A percentile compares a stretch with the other conserved stretches of the same genome.
These are phyloP conservation scores for Vitis labrusca DNA, from an alignment of 164 flowering plant genomes.

Conservation along the genomic window DNA sequence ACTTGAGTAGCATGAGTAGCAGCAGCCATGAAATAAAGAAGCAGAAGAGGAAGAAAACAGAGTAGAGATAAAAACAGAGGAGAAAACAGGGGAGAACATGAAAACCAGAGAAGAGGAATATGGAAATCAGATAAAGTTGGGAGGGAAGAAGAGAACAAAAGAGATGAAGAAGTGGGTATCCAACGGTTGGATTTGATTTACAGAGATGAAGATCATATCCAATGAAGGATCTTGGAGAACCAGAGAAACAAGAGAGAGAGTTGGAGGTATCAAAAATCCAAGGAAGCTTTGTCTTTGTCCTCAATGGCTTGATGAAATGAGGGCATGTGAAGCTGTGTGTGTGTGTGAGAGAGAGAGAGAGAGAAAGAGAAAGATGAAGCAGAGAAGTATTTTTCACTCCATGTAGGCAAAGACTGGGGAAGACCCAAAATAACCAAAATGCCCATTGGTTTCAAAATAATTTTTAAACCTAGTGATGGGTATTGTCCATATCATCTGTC, in stretches of 20 bases:
- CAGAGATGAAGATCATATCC: slow-evolving; percentile 32
- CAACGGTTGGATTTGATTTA: slow-evolving; percentile 31
- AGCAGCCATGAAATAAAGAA: slow-evolving; percentile 38
- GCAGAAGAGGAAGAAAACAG: slow-evolving; percentile 8
- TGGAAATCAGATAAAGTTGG: too few species aligned
- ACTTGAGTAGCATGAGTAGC: slow-evolving; percentile 23
- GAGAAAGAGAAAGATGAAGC: slow-evolving; percentile 1
- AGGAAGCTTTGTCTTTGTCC: slow-evolving; percentile 19
- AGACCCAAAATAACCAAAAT: slow-evolving; percentile 15
- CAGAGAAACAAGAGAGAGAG: slow-evolving; percentile 21
- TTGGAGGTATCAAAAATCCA: slow-evolving; percentile 15
- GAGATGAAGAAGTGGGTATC: slow-evolving; percentile 21
- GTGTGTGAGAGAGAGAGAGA: neutral
- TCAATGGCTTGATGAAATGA: slow-evolving; percentile 14
- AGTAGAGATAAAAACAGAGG: slow-evolving; percentile 5
- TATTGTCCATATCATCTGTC: too few species aligned
- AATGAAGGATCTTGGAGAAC: slow-evolving; percentile 29
- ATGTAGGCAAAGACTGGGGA: slow-evolving; percentile 2
- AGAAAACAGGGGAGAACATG: slow-evolving; percentile 11
- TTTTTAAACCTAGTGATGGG: neutral
- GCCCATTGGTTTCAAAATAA: slow-evolving; percentile 13
- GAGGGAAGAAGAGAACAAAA: slow-evolving; percentile 12
- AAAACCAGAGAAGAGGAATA: slow-evolving; percentile 7
- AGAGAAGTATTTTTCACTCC: slow-evolving; percentile 24
- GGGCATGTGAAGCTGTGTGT: slow-evolving; percentile 26